phyloP scores from a whole-genome alignment of 1,284 basidiomycete genomes.

The Moesziomyces antarcticus region DNA sequence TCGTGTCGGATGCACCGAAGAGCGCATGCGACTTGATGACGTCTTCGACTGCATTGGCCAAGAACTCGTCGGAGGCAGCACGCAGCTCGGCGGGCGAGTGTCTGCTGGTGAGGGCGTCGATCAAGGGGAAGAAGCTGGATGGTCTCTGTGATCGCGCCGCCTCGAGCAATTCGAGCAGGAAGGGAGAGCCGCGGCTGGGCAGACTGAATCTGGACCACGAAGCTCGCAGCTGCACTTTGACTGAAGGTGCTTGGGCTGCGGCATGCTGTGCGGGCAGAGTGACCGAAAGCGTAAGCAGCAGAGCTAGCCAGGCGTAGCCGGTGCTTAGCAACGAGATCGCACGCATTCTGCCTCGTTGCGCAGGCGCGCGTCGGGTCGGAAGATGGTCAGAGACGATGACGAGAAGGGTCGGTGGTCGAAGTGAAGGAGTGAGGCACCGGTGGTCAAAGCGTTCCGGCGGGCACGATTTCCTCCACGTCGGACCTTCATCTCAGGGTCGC shows the following conservation, averaged over 20 bases:
- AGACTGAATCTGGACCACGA: constrained; percentile 76
- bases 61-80: constrained; percentile 19
- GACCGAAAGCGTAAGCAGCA: constrained; percentile 6
- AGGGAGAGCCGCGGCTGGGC: constrained; percentile 26
- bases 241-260: constrained; percentile 71
- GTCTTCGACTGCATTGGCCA: constrained; percentile 13
- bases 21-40: constrained; percentile 13
- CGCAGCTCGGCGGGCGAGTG: constrained; percentile 11
- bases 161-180: constrained; percentile 82
- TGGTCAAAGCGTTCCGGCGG: background rate
- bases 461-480: background rate
- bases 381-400: background rate
- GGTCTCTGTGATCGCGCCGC: constrained; percentile 66
- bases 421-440: background rate
- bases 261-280: constrained; percentile 3
- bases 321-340: constrained; percentile 19
- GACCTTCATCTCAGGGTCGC: background rate
- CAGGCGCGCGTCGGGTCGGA: background rate
- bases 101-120: constrained; percentile 33
- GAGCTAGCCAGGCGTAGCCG: constrained; percentile 30
- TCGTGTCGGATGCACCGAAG: constrained; percentile 1
- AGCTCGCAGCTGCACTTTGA: constrained; percentile 80
- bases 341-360: constrained; percentile 13
- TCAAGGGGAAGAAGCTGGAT: constrained; percentile 47
- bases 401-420: background rate